Conservation (phyloP, 2,329 filamentous ascomycete genomes). For the Leptographium galeiforme region DNA sequence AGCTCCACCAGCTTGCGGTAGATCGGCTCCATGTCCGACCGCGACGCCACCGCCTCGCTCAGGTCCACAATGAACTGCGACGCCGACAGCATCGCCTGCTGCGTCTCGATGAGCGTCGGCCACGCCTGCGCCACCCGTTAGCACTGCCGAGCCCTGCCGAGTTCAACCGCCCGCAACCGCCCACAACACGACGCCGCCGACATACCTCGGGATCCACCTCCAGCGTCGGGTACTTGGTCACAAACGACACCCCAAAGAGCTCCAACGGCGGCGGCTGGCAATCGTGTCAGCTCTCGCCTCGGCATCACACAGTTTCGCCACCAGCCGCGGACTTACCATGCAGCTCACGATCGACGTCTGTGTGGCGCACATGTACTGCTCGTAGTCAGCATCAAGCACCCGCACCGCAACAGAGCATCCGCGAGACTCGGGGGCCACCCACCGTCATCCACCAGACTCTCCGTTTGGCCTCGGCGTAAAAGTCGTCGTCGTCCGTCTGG, state of each 20-base stretch:
- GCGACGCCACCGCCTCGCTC: slow-evolving; percentile 25
- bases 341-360: slow-evolving; percentile 38
- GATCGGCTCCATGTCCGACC: slow-evolving; percentile 24
- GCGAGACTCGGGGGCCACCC: slow-evolving; percentile 6
- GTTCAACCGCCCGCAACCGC: not conserved
- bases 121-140: slow-evolving; percentile 21
- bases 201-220: slow-evolving; percentile 27
- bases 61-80: slow-evolving; percentile 35
- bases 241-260: slow-evolving; percentile 23
- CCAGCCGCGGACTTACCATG: slow-evolving; percentile 19
- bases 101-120: slow-evolving; percentile 29
- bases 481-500: slow-evolving; percentile 23
- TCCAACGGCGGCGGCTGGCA: slow-evolving; percentile 9
- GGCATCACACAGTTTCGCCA: not conserved
- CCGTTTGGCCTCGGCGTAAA: slow-evolving; percentile 30
- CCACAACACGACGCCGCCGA: too few species aligned
- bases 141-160: not conserved
- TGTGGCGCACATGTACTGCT: slow-evolving; percentile 33
- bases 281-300: not conserved
- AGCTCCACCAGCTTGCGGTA: slow-evolving; percentile 27
- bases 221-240: slow-evolving; percentile 27
- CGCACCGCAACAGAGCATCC: not conserved
- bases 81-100: slow-evolving; percentile 31
- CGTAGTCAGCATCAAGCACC: slow-evolving; percentile 16
- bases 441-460: slow-evolving; percentile 41